Conservation (phyloP, 371 early-diverging fungal genomes). For the Mucor racemosus region DNA sequence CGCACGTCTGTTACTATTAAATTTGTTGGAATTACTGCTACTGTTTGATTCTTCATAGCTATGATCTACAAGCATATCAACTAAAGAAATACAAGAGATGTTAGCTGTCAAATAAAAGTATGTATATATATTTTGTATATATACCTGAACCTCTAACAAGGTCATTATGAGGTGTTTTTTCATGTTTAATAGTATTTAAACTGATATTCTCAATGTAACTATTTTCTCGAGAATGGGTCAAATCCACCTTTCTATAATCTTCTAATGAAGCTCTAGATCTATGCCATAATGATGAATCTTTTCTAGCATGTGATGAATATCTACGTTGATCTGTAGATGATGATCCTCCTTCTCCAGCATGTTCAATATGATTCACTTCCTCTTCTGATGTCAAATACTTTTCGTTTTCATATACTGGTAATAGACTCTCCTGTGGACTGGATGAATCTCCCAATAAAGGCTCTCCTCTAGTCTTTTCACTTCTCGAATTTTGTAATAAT, state of each 20-base stretch:
- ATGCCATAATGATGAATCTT: constrained; percentile 14
- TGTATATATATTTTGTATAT: neutral
- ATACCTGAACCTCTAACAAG: constrained; percentile 14
- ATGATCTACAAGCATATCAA: constrained; percentile 15
- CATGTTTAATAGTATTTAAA: constrained; percentile 14
- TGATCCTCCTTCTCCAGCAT: neutral
- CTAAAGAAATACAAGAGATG: neutral
- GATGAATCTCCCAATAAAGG: constrained; percentile 34
- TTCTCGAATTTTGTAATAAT: constrained; percentile 41
- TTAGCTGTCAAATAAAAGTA: neutral
- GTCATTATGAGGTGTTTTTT: neutral
- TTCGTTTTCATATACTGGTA: constrained; percentile 19
- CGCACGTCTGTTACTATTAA: constrained; percentile 16
- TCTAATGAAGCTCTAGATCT: constrained; percentile 21
- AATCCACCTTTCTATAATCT: constrained; percentile 3
- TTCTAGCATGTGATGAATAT: neutral
- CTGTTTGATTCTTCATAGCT: neutral
- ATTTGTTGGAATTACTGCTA: neutral
- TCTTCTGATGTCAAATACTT: constrained; percentile 28
- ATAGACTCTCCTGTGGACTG: constrained; percentile 9
- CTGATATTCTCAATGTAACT: constrained; percentile 22
- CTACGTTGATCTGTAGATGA: neutral
- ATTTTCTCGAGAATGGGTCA: neutral
- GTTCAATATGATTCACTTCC: constrained; percentile 16
- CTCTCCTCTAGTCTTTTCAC: constrained; percentile 8